phyloP scores from a whole-genome alignment of 75 land plant species.

The Pseudotsuga menziesii region DNA sequence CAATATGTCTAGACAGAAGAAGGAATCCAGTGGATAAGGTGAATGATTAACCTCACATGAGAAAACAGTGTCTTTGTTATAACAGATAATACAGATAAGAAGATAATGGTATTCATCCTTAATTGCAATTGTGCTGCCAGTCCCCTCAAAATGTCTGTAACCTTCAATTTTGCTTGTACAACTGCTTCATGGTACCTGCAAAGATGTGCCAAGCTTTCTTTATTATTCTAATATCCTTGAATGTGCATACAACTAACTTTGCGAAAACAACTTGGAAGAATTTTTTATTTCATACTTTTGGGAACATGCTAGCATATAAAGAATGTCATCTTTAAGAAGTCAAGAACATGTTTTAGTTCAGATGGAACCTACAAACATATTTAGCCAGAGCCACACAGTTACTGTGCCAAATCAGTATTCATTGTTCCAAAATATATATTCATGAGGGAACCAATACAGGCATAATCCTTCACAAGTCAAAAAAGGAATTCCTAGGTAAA shows the following conservation, averaged over 20 bases:
- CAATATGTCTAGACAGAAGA: not conserved
- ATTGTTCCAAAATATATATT: not conserved
- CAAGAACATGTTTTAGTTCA: not conserved
- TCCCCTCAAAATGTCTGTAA: constrained; percentile 57
- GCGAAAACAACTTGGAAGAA: no score
- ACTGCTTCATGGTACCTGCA: constrained; percentile 69
- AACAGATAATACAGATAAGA: constrained; percentile 69
- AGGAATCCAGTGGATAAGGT: not conserved
- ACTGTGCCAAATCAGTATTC: not conserved
- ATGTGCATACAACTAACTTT: no score
- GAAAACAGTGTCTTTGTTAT: constrained; percentile 82
- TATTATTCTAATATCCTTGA: no score
- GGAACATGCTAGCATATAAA: no score
- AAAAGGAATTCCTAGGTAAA: not conserved
- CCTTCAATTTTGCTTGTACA: constrained; percentile 48
- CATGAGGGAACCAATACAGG: not conserved
- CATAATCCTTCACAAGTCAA: not conserved
- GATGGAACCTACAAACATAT: not conserved
- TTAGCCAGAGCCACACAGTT: not conserved
- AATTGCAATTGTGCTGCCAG: constrained; percentile 63
- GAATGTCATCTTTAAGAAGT: not conserved
- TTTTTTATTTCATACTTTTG: no score
- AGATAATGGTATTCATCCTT: constrained; percentile 67
- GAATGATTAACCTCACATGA: constrained; percentile 66
- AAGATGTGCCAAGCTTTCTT: not conserved